Base-by-base conservation (phyloP, 345 rosid genomes). In the Camelina laxa region DNA sequence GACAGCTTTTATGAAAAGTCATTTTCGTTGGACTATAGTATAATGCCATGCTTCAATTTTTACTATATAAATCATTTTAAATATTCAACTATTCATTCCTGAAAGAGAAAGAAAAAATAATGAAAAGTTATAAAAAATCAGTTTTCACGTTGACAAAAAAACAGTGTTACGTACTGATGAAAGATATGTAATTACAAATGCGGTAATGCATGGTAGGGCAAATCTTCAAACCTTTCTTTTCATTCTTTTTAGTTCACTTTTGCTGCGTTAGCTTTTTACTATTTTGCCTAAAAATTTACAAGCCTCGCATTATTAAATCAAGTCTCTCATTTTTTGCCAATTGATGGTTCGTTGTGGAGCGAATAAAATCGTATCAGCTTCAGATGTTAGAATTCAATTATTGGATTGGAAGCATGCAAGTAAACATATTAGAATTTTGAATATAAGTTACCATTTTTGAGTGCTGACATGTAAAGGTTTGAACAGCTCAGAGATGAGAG, bases 401-500 rank as follows among this genome's bases (percentile, higher is more conserved):
- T 33, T 35, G 21, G 53, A 24, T 42, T 27, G 30, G 30, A 27
- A 27, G 54, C 27, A 61, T 51, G 44, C 5, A 41, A 72, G 1
- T 16, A 53, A 41, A 36, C 50, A 27, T 31, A 45, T 16, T n/a
- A 4, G 11, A 30, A 1, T 7, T 56, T 47, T 57, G 48, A 74
- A 13, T 16, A 8, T 13, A 13, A 67, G 42, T 48, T 57, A 58
- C 33, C 9, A 13, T 12, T 36, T 74, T 58, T 22, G 60, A 24
- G 22, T 65, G 67, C 42, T 74, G 60, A 74, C 59, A 16, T 74
- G 60, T 56, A 8, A 65, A 74, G 50, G 16, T 17, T 22, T 58
- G 73, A 67, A 75, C 67, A 75, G 66, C 60, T 74, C 60, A 58
- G 60, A 66, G 60, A 39, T 39, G 60, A 27, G 30, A 27, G 24